Evolutionary conservation across 1,284 basidiomycete genomes (phyloP).

Genomic region (Irpex rosettiformis): DNA sequence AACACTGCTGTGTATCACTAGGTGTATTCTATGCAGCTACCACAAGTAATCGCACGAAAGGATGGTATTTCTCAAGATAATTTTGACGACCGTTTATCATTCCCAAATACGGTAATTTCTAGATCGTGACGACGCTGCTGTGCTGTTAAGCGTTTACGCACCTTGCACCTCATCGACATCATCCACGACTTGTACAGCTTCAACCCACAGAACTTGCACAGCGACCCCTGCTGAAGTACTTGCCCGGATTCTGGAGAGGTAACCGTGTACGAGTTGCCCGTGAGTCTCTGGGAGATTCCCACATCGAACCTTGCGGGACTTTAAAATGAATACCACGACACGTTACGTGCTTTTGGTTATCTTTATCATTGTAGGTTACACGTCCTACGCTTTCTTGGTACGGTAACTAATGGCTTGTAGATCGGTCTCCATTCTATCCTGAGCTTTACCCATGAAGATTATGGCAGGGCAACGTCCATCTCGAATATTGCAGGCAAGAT

Average conservation of each 20-base stretch:
- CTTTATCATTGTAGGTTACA: constrained; percentile 22
- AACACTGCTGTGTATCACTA: no score
- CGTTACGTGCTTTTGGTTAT: constrained; percentile 27
- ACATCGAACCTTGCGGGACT: not conserved
- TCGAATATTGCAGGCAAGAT: constrained; percentile 48
- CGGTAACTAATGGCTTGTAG: constrained; percentile 31
- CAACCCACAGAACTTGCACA: no score
- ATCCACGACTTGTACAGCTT: not conserved
- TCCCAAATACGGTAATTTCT: not conserved
- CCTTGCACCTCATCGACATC: not conserved
- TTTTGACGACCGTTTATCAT: not conserved
- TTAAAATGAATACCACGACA: constrained; percentile 20
- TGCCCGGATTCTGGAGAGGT: not conserved
- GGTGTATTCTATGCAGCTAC: no score
- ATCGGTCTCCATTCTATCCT: constrained; percentile 70
- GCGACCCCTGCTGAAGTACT: not conserved
- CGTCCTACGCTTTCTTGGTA: not conserved
- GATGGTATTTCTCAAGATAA: not conserved
- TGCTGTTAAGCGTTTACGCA: not conserved
- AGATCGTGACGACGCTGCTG: not conserved
- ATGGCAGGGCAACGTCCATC: constrained; percentile 63
- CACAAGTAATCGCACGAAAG: no score
- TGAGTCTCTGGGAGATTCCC: not conserved
- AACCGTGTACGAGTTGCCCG: not conserved
- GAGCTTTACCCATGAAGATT: constrained; percentile 67